phyloP scores from a whole-genome alignment of 2,329 filamentous ascomycete species.

The Colletotrichum spinosum region DNA sequence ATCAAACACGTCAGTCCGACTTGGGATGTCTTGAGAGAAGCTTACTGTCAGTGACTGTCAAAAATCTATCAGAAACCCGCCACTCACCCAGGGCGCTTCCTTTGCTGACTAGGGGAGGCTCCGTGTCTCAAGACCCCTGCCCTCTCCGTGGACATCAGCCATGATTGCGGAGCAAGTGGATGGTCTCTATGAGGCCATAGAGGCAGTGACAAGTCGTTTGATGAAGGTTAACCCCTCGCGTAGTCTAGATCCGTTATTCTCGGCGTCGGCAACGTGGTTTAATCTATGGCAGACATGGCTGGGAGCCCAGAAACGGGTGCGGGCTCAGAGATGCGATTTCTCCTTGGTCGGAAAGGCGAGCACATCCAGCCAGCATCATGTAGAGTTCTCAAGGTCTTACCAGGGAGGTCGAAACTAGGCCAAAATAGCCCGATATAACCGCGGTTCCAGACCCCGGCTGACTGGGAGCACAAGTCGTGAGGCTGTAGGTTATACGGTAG shows the following conservation, averaged over 20 bases:
- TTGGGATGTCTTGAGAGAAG: background rate
- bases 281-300: slow-evolving; percentile 19
- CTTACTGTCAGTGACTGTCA: background rate
- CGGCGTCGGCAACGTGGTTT: slow-evolving; percentile 9
- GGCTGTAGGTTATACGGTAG: background rate
- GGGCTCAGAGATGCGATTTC: slow-evolving; percentile 2
- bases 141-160: slow-evolving; percentile 3
- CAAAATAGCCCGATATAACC: slow-evolving; percentile 5
- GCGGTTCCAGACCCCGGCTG: slow-evolving; percentile 23
- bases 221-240: background rate
- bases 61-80: slow-evolving; percentile 32
- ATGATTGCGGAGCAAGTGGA: slow-evolving; percentile 15
- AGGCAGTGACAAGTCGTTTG: background rate
- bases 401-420: slow-evolving; percentile 16
- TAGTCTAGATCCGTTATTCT: slow-evolving; percentile 4
- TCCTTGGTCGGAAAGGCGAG: slow-evolving; percentile 18
- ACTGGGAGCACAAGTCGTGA: slow-evolving; percentile 20
- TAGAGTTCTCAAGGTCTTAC: slow-evolving; percentile 20
- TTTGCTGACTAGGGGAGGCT: slow-evolving; percentile 2
- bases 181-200: background rate
- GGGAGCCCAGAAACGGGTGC: slow-evolving; percentile 2
- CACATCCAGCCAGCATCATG: background rate
- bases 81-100: slow-evolving; percentile 8
- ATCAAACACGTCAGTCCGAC: slow-evolving; percentile 7
- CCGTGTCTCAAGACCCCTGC: slow-evolving; percentile 6